Evolutionary conservation across 805 yeast genomes (phyloP), one percentile per base, ranked within the genome.

Genomic region (Phaffomyces antillensis): DNA sequence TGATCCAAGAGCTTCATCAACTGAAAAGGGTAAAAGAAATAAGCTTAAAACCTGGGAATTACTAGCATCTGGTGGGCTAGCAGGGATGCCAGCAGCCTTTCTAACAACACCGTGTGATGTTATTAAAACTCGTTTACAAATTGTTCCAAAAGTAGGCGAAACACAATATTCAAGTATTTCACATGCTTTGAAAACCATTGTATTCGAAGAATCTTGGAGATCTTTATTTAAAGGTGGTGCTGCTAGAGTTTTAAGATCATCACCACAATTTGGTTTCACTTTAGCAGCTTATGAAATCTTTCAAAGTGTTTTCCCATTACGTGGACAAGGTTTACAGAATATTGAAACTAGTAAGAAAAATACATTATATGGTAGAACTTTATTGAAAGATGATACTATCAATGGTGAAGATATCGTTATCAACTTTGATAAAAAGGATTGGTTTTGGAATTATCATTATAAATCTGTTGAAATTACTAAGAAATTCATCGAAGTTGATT

Each of bases 41-140:
- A 72, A 75, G 50, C 76, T 90, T 48, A 79, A 79, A 50, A 79
- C 95, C 26, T 82, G 91, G 84, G 96, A 91, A 65, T 71, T 93
- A 52, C 75, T 91, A 48, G 63, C 78, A 5, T 78, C 95, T 49
- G 99, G 99, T 65, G 97, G 96, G 11, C 62, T 90, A 51, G 98
- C 99, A 13, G 99, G 98, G 61, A 88, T 95, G 71, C 99, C 99
- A 10, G 95, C 98, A 28, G 98, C 98, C 11, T 91, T 85, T 64
- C 70, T 90, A 53, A 91, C 99, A 2, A 91, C 99, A 0, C 99
- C 99, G 2, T 89, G 88, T 59, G 99, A 91, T 71, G 98, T 91
- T 40, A 86, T 93, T 57, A 91, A 91, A 70, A 91, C 99, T 4
- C 81, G 98, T 65, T 71, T 91, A 52, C 99, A 91, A 68, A 81